Evolutionary conservation across 805 yeast genomes (phyloP), one percentile per base, ranked within the genome.

Genomic region (Komagataella pastoris): DNA sequence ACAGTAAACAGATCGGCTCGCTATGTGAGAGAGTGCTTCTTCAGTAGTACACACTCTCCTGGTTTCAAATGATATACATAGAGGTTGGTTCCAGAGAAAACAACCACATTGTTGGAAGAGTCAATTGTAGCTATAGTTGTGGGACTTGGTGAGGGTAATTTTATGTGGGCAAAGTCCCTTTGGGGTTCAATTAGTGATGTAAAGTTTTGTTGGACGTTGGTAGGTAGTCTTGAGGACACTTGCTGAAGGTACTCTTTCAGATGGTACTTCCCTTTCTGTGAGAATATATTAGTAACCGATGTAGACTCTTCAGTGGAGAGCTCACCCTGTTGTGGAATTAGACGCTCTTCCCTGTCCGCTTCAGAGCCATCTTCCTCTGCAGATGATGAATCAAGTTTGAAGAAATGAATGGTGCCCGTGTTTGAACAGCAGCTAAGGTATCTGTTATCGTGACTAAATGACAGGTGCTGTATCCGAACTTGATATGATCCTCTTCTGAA

Each of bases 321-420:
- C 14, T 30, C 40, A 30, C 40, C 40, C 8, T 30, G 40, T 30
- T 30, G 12, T 3, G 40, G 40, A 5, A 30, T 30, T 4, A 30
- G 40, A 30, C 40, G 40, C 14, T 47, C 52, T 23, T 40, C 24
- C 46, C 24, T 17, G 24, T 49, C 46, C 53, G 43, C 40, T 52
- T 55, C 36, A 51, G 50, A 3, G 19, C 47, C 5, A 24, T 52
- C 50, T 61, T 23, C 61, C 68, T 24, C 60, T 61, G 10, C 55
- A 60, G 48, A 58, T 68, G 17, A 61, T 44, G 59, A 66, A 51
- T 52, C 72, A 54, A 87, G 65, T 53, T 84, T 74, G 72, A 91
- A 93, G 44, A 93, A 80, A 65, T 93, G 99, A 19, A 93, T 90
- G 0, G 99, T 93, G 47, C 87, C 95, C 18, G 95, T 88, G 2